Conservation (phyloP, 2,329 filamentous ascomycete species). For the Fusarium devonianum region DNA sequence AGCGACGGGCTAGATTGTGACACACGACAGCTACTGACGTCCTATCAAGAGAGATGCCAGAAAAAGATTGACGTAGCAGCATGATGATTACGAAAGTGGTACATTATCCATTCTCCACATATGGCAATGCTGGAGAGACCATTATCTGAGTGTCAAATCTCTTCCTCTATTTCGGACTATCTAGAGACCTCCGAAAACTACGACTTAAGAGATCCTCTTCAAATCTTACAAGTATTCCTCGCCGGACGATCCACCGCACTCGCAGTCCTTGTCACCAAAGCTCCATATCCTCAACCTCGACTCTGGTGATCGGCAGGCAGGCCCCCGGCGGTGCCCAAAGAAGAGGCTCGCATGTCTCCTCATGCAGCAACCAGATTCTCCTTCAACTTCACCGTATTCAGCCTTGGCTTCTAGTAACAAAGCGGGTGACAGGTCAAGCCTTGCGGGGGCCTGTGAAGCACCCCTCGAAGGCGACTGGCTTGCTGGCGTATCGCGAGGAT, state of each 20-base stretch:
- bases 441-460: constrained; percentile 24
- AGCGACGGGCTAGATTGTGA: constrained; percentile 53
- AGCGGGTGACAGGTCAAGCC: background rate
- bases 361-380: background rate
- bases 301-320: background rate
- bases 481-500: constrained; percentile 27
- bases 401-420: background rate
- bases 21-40: constrained; percentile 48
- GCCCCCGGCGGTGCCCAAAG: background rate
- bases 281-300: constrained; percentile 4
- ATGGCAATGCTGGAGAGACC: background rate
- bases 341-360: background rate
- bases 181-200: background rate
- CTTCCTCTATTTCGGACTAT: constrained; percentile 1
- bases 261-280: background rate
- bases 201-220: constrained; percentile 1
- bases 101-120: background rate
- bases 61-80: constrained; percentile 38
- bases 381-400: too few species aligned
- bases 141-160: constrained; percentile 1
- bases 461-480: constrained; percentile 2
- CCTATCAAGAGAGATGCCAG: constrained; percentile 54
- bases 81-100: constrained; percentile 1
- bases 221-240: constrained; percentile 18
- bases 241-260: background rate